Percentiles rank a stretch among this genome's conserved stretches.
phyloP scores from a whole-genome alignment of 768 basidiomycete genomes.

The Tulasnella sp. region DNA sequence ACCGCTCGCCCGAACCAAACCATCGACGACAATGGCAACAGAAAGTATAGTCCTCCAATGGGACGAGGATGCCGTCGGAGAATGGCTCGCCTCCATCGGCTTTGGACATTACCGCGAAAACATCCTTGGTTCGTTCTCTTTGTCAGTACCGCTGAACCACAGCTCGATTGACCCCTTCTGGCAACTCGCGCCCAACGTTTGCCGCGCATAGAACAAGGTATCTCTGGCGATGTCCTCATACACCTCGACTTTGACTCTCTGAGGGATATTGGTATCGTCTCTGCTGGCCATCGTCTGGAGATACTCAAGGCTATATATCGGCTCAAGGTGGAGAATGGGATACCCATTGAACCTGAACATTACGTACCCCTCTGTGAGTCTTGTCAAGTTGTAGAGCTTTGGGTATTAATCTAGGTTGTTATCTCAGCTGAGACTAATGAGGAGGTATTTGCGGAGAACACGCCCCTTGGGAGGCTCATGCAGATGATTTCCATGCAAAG shows the following conservation, averaged over 20 bases:
- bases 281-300: constrained; percentile 80
- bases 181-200: too few relatives aligned
- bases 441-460: constrained; percentile 40
- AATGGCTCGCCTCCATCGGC: constrained; percentile 65
- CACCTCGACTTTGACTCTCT: constrained; percentile 73
- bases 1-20: too few relatives aligned
- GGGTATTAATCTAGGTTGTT: constrained; percentile 20
- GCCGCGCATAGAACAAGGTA: constrained; percentile 70
- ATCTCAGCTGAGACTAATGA: constrained; percentile 47
- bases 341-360: constrained; percentile 71
- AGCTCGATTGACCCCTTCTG: neutral
- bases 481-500: constrained; percentile 30
- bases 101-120: constrained; percentile 75
- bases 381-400: neutral
- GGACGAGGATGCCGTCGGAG: constrained; percentile 44
- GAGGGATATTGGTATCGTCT: constrained; percentile 76
- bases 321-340: constrained; percentile 68
- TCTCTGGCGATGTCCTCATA: constrained; percentile 82
- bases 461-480: constrained; percentile 7
- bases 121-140: constrained; percentile 50
- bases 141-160: constrained; percentile 14
- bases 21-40: too few relatives aligned
- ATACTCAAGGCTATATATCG: constrained; percentile 89
- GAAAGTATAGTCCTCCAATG: constrained; percentile 24
- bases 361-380: constrained; percentile 81